Conservation (phyloP, 306 rosid genomes). For the Sicyos edulis region DNA sequence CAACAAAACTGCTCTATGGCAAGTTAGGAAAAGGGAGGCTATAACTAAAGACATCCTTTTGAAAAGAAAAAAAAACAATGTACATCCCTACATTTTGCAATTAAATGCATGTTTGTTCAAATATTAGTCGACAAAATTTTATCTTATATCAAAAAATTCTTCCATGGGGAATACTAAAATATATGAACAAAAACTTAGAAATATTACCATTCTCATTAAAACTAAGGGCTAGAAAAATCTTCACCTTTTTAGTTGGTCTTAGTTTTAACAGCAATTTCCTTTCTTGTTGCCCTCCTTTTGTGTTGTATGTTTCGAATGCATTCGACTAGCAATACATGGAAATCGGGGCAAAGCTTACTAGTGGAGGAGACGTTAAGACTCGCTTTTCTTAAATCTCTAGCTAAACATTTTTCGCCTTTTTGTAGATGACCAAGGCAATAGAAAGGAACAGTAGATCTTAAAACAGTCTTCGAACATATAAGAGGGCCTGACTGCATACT, state of each 20-base stretch:
- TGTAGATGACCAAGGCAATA: constrained; percentile 51
- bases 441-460: constrained; percentile 49
- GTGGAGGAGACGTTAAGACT: constrained; percentile 44
- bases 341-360: constrained; percentile 41
- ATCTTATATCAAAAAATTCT: background rate
- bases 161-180: background rate
- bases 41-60: background rate
- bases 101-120: background rate
- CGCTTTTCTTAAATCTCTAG: constrained; percentile 41
- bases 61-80: background rate
- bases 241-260: constrained; percentile 31
- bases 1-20: background rate
- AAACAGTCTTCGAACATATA: constrained; percentile 54
- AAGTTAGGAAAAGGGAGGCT: background rate
- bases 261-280: constrained; percentile 23
- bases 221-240: background rate
- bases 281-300: constrained; percentile 32
- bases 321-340: constrained; percentile 42
- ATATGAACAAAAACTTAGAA: background rate
- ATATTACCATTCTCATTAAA: background rate
- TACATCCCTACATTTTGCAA: background rate
- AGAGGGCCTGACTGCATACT: constrained; percentile 55
- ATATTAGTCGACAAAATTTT: background rate
- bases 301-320: constrained; percentile 44
- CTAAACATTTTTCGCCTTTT: constrained; percentile 48